These are phyloP conservation scores for Coemansia pectinata DNA, from an alignment of 192 early-diverging fungal genomes.

Conservation along the genomic window DNA sequence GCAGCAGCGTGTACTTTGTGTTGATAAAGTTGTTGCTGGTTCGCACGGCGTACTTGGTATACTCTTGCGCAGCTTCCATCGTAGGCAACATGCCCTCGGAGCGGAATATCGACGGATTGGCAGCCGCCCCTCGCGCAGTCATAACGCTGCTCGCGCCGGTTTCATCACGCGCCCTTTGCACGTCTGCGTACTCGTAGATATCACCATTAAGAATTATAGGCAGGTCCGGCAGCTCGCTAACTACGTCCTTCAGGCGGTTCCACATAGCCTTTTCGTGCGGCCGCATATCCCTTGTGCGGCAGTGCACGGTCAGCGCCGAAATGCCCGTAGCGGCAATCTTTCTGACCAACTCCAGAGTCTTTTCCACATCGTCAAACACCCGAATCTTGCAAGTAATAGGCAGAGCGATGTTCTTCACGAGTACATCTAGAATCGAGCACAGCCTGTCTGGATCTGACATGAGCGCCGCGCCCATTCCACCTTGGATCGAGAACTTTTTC, in stretches of 20 bases:
- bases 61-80: constrained; percentile 63
- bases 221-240: constrained; percentile 66
- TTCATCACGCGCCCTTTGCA: constrained; percentile 60
- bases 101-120: constrained; percentile 87
- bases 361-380: constrained; percentile 70
- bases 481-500: constrained; percentile 90
- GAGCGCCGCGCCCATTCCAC: constrained; percentile 93
- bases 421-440: constrained; percentile 67
- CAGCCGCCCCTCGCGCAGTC: constrained; percentile 86
- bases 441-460: constrained; percentile 82
- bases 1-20: constrained; percentile 88
- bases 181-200: constrained; percentile 66
- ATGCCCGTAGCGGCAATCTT: constrained; percentile 86
- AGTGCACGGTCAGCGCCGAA: constrained; percentile 86
- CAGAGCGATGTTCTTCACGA: constrained; percentile 71
- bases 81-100: constrained; percentile 60
- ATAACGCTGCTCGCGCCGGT: constrained; percentile 74
- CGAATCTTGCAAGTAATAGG: constrained; percentile 92
- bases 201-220: constrained; percentile 95
- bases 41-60: constrained; percentile 67
- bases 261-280: constrained; percentile 82
- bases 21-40: constrained; percentile 77
- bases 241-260: constrained; percentile 76
- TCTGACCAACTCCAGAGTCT: constrained; percentile 79
- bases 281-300: constrained; percentile 75